Conservation (phyloP, 2,329 filamentous ascomycete species). For the Cladosporium halotolerans region DNA sequence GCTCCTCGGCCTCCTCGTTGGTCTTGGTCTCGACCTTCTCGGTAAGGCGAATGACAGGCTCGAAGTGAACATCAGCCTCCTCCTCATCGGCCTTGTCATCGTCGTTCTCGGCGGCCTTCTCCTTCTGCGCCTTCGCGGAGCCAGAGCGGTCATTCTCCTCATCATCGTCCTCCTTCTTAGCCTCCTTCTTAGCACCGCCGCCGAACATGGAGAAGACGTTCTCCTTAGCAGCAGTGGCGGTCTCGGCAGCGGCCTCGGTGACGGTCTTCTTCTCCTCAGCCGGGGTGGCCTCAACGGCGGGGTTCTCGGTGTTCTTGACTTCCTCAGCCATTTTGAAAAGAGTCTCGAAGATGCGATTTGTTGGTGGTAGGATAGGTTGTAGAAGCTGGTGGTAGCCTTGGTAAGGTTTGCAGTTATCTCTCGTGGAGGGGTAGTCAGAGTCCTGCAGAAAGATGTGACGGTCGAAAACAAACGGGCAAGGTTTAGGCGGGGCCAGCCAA, state of each 20-base stretch:
- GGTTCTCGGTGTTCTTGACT: conserved; percentile 24
- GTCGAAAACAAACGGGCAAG: not conserved
- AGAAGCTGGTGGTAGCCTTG: not conserved
- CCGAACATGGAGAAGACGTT: conserved; percentile 97
- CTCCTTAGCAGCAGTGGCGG: conserved; percentile 41
- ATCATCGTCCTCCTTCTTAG: conserved; percentile 63
- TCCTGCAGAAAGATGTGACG: conserved; percentile 4
- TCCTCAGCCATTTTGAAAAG: conserved; percentile 24
- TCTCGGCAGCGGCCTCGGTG: conserved; percentile 32
- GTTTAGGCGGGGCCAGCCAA: not conserved
- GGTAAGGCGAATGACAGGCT: conserved; percentile 91
- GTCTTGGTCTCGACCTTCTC: conserved; percentile 97
- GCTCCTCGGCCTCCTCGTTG: conserved; percentile 96
- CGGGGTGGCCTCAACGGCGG: conserved; percentile 30
- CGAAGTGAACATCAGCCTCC: conserved; percentile 87
- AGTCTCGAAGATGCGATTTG: not conserved
- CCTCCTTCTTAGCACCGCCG: conserved; percentile 93
- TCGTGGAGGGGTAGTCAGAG: not conserved
- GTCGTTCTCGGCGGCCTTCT: conserved; percentile 47
- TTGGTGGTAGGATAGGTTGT: not conserved
- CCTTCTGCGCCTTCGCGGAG: conserved; percentile 64
- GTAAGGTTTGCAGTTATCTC: not conserved
- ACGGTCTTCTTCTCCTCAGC: conserved; percentile 35
- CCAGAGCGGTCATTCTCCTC: conserved; percentile 83
- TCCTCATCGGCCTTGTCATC: conserved; percentile 44